These are phyloP conservation scores for Chenopodium album DNA, from an alignment of 148 eudicot genomes.

Conservation along the genomic window DNA sequence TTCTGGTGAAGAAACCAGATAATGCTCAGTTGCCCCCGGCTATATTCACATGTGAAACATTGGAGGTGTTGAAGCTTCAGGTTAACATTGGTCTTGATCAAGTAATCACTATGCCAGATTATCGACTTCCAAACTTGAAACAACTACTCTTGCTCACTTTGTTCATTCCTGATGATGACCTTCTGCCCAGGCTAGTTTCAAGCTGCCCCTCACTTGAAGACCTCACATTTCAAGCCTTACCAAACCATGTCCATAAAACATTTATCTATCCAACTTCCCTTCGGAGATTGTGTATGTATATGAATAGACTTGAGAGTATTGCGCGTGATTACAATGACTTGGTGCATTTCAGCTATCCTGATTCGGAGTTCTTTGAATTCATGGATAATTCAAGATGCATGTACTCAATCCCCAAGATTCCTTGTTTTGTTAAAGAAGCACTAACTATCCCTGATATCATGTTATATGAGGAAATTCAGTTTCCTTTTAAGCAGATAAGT, in stretches of 20 bases:
- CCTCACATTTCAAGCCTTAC: not conserved
- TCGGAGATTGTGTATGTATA: not conserved
- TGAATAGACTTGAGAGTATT: not conserved
- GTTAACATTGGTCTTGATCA: constrained; percentile 10
- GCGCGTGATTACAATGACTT: not conserved
- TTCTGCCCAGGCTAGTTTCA: constrained; percentile 16
- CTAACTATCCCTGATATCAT: too few species aligned
- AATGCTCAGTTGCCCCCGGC: not conserved
- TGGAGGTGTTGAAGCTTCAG: constrained; percentile 9
- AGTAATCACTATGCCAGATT: constrained; percentile 2
- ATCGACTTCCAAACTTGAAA: constrained; percentile 21
- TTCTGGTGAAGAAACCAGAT: not conserved
- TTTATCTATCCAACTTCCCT: constrained; percentile 14
- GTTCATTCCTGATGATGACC: not conserved
- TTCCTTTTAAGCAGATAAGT: too few species aligned
- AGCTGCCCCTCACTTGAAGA: constrained; percentile 27
- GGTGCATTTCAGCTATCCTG: constrained; percentile 18
- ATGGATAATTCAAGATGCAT: not conserved
- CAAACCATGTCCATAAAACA: not conserved
- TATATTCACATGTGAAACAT: not conserved
- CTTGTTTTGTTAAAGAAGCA: constrained; percentile 6
- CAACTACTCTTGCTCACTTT: not conserved
- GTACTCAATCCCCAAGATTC: not conserved
- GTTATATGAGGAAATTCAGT: too few species aligned
- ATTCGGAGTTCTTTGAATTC: not conserved